These are phyloP conservation scores for Ophiostoma pallidulum DNA, from an alignment of 2,329 filamentous ascomycete genomes.

Conservation along the genomic window DNA sequence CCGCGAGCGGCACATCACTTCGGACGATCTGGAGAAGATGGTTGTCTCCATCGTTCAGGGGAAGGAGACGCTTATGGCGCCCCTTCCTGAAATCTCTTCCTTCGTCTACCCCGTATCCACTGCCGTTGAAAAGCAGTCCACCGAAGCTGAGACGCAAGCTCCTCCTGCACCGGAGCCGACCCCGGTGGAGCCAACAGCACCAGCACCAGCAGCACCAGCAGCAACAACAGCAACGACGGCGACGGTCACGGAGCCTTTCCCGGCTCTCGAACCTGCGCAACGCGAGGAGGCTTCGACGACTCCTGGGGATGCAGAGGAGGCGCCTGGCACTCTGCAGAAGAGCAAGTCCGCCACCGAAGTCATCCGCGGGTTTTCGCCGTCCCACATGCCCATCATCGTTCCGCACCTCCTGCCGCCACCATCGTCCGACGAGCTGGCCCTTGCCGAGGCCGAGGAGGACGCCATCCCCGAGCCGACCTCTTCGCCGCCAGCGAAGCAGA, in stretches of 20 bases:
- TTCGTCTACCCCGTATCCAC: not conserved
- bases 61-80: conserved; percentile 56
- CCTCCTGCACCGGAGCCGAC: not conserved
- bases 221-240: not conserved
- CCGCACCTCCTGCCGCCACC: conserved; percentile 22
- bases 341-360: conserved; percentile 43
- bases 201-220: not conserved
- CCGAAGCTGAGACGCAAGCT: conserved; percentile 18
- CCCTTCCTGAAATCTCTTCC: conserved; percentile 36
- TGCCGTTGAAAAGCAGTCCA: conserved; percentile 19
- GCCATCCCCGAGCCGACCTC: conserved; percentile 52
- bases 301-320: not conserved
- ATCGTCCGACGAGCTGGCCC: not conserved
- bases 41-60: conserved; percentile 87
- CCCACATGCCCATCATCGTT: conserved; percentile 48
- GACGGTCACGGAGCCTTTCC: not conserved
- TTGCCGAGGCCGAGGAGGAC: conserved; percentile 19
- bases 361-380: conserved; percentile 78
- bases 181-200: not conserved
- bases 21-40: conserved; percentile 86
- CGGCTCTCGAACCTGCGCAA: not conserved
- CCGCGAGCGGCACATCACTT: conserved; percentile 82
- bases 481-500: conserved; percentile 52
- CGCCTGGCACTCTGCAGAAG: conserved; percentile 7
- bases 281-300: not conserved